These are phyloP conservation scores for Vachellia pachyceras DNA, from an alignment of 306 rosid species.

Conservation along the genomic window DNA sequence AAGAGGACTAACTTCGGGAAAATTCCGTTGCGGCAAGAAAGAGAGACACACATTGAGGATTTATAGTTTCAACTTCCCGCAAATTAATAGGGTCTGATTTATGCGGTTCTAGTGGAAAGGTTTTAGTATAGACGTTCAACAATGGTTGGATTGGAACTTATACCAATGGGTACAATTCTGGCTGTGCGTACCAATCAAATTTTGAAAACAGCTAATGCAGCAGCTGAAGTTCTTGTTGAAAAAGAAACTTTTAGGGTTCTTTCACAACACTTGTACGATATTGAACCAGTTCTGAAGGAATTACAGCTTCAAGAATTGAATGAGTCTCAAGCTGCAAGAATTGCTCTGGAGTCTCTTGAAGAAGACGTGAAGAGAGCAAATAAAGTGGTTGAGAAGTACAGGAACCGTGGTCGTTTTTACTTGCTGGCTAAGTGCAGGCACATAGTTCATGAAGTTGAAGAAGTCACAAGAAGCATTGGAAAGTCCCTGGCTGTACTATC, in stretches of 20 bases:
- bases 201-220: conserved; percentile 72
- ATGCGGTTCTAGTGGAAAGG: conserved; percentile 20
- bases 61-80: conserved; percentile 31
- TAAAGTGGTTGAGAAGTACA: conserved; percentile 73
- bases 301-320: conserved; percentile 74
- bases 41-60: conserved; percentile 17
- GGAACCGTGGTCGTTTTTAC: conserved; percentile 68
- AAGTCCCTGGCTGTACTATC: conserved; percentile 64
- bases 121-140: conserved; percentile 13
- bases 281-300: conserved; percentile 72
- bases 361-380: conserved; percentile 72
- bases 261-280: conserved; percentile 68
- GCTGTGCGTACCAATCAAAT: conserved; percentile 75
- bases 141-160: conserved; percentile 64
- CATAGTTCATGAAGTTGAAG: conserved; percentile 74
- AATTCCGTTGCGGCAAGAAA: conserved; percentile 36
- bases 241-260: conserved; percentile 78
- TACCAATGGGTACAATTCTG: conserved; percentile 81
- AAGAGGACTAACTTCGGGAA: conserved; percentile 23
- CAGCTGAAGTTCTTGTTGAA: conserved; percentile 64
- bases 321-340: conserved; percentile 75
- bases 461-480: conserved; percentile 79
- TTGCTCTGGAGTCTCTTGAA: conserved; percentile 75
- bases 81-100: conserved; percentile 22
- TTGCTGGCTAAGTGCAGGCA: conserved; percentile 68